phyloP scores from a whole-genome alignment of 2,329 filamentous ascomycete species.

The Penicillium sp. region DNA sequence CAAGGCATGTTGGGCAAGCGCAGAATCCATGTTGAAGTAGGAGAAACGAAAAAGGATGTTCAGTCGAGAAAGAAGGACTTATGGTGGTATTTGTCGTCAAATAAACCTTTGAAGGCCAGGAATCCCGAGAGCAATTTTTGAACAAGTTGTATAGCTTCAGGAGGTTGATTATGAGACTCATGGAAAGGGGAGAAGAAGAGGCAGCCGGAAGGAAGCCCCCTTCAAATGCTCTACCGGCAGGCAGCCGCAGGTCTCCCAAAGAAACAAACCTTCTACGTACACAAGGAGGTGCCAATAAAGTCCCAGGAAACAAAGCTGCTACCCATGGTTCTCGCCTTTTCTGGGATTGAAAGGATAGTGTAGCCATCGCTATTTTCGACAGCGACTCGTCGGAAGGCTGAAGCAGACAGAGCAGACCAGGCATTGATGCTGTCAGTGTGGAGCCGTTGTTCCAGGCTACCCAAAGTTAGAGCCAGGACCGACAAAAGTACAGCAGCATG shows the following conservation, averaged over 20 bases:
- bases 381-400: conserved; percentile 30
- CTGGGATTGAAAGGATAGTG: conserved; percentile 22
- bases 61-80: background rate
- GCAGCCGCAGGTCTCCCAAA: background rate
- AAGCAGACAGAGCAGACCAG: conserved; percentile 36
- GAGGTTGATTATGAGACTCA: background rate
- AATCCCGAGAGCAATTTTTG: background rate
- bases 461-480: background rate
- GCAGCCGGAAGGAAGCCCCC: background rate
- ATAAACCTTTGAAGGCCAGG: background rate
- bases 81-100: background rate
- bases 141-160: background rate
- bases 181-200: background rate
- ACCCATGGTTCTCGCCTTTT: background rate
- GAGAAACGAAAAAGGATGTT: background rate
- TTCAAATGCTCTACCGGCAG: background rate
- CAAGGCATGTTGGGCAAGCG: background rate
- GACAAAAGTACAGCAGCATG: too few species aligned
- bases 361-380: conserved; percentile 40
- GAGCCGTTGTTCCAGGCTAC: conserved; percentile 2
- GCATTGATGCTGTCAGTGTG: background rate
- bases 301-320: conserved; percentile 36
- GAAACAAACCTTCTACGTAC: background rate
- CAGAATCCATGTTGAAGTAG: background rate
- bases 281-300: conserved; percentile 26